These are phyloP conservation scores for Talaromyces wortmannii DNA, from an alignment of 495 filamentous ascomycete species.

Conservation along the genomic window DNA sequence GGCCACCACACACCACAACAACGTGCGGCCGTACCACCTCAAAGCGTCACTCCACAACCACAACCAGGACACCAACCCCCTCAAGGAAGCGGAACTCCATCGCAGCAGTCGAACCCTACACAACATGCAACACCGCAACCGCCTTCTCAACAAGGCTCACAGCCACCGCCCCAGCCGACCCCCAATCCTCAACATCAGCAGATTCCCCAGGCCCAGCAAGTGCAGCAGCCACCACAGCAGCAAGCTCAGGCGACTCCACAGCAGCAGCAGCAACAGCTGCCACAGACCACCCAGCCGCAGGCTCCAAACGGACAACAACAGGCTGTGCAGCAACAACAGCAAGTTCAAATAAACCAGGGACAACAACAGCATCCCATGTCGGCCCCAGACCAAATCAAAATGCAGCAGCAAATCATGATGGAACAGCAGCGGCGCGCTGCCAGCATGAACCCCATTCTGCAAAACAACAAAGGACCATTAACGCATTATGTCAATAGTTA, in stretches of 20 bases:
- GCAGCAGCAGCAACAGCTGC: slow-evolving; percentile 29
- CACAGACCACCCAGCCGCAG: slow-evolving; percentile 21
- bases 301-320: slow-evolving; percentile 17
- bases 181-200: slow-evolving; percentile 40
- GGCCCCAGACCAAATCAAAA: slow-evolving; percentile 35
- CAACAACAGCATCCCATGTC: slow-evolving; percentile 32
- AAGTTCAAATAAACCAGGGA: slow-evolving; percentile 21
- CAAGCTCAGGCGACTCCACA: slow-evolving; percentile 16
- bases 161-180: slow-evolving; percentile 39
- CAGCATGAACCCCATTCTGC: slow-evolving; percentile 44
- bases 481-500: slow-evolving; percentile 54
- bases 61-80: slow-evolving; percentile 40
- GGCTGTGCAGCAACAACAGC: slow-evolving; percentile 24
- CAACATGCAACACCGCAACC: slow-evolving; percentile 39
- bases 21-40: slow-evolving; percentile 34
- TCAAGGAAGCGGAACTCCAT: slow-evolving; percentile 39
- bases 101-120: slow-evolving; percentile 25
- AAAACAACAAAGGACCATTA: slow-evolving; percentile 20
- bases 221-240: slow-evolving; percentile 23
- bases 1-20: slow-evolving; percentile 42
- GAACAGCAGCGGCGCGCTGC: slow-evolving; percentile 34
- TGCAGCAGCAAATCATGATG: slow-evolving; percentile 21
- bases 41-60: slow-evolving; percentile 45
- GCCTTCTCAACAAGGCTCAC: slow-evolving; percentile 29
- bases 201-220: slow-evolving; percentile 32